These are phyloP conservation scores for Candida patagonica DNA, from an alignment of 805 yeast genomes.

Conservation along the genomic window DNA sequence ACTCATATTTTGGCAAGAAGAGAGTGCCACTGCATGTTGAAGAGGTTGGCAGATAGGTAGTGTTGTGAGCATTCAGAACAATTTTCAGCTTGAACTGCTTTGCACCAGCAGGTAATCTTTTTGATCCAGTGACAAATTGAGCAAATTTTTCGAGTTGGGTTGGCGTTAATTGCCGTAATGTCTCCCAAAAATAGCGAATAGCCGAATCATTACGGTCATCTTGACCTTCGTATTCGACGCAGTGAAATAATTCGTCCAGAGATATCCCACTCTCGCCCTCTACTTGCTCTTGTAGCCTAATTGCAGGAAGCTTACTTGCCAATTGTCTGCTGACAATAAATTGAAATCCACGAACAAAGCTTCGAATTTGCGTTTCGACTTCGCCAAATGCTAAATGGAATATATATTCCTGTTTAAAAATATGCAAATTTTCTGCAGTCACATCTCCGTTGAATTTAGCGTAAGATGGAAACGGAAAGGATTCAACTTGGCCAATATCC, in stretches of 20 bases:
- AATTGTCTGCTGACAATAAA: slow-evolving; percentile 13
- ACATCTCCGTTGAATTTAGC: slow-evolving; percentile 8
- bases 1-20: slow-evolving; percentile 38
- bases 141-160: slow-evolving; percentile 33
- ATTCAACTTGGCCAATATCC: slow-evolving; percentile 6
- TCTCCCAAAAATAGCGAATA: slow-evolving; percentile 37
- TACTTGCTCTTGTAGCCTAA: slow-evolving; percentile 23
- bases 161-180: slow-evolving; percentile 32
- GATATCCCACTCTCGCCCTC: slow-evolving; percentile 37
- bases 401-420: slow-evolving; percentile 14
- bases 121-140: slow-evolving; percentile 42
- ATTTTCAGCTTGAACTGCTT: slow-evolving; percentile 37
- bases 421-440: slow-evolving; percentile 9
- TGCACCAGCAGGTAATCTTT: slow-evolving; percentile 41
- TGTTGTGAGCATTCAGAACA: slow-evolving; percentile 32
- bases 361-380: slow-evolving; percentile 10
- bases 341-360: slow-evolving; percentile 20
- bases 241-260: slow-evolving; percentile 32
- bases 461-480: slow-evolving; percentile 12
- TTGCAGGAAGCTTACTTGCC: slow-evolving; percentile 10
- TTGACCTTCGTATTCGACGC: slow-evolving; percentile 34
- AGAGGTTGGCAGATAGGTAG: slow-evolving; percentile 38
- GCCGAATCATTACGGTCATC: slow-evolving; percentile 22
- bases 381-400: slow-evolving; percentile 6
- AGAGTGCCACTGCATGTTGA: slow-evolving; percentile 42